Evolutionary conservation across 345 rosid species (phyloP), one percentile per base, ranked within the genome.

Genomic region (Cardiospermum halicacabum): DNA sequence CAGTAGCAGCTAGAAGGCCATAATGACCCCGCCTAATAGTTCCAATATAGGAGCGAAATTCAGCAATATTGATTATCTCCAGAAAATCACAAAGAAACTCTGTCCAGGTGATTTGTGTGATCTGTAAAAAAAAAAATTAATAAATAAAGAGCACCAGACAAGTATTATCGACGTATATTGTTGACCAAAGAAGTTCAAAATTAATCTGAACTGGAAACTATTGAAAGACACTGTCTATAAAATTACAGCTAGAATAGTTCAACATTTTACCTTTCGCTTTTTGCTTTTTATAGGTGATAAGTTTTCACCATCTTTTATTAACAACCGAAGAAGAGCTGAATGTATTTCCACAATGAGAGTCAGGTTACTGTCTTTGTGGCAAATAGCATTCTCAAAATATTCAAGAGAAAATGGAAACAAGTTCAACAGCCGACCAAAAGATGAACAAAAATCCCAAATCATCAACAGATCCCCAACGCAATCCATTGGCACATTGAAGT

Each of bases 371-470:
- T 84, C 97, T 81, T 89, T 91, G 72, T 89, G 91, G 78, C 91
- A 85, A 64, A 94, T 67, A 53, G 97, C 92, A 79, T 84, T 94
- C 73, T 94, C 96, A 71, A 94, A 89, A 80, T 94, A 96, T 81
- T 83, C 93, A 34, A 94, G 80, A 59, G 96, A 82, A 81, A 91
- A 94, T 34, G 89, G 86, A 72, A 69, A 89, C 69, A 94, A 75
- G 69, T 80, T 78, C 71, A 94, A 75, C 77, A 77, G 81, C 75
- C 84, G 80, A 68, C 90, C 69, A 77, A 84, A 94, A 53, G 97
- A 85, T 58, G 85, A 80, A 75, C 97, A 94, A 77, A 91, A 91
- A 69, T 94, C 96, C 99, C 99, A 94, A 71, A 91, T 85, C 97
- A 83, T 83, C 61, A 94, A 75, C 75, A 94, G 91, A 82, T 94